Base-by-base conservation (phyloP, 1,139 yeast genomes). In the Suzukiozyma palmioleophila region DNA sequence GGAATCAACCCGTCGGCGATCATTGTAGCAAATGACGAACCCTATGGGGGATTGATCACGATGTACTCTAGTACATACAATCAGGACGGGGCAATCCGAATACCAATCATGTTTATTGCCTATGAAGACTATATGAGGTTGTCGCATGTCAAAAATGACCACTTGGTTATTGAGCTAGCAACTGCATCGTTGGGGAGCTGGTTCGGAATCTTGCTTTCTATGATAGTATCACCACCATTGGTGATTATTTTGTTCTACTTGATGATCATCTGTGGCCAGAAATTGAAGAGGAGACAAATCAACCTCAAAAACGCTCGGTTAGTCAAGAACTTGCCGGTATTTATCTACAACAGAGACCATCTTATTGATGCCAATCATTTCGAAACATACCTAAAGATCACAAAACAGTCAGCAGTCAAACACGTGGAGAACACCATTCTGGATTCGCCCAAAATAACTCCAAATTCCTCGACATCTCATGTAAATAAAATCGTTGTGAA, bases 201-300 rank as follows among this genome's bases (percentile, higher is more conserved):
- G 72, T 43, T 67, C 39, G 67, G 63, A 45, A 50, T 70, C 16
- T 44, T 69, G 14, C 44, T 69, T 12, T 69, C 73, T 34, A 65
- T 70, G 69, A 57, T 69, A 11, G 51, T 70, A 12, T 68, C 74
- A 12, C 77, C 77, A 1, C 76, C 76, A 0, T 49, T 71, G 16
- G 47, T 71, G 38, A 67, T 71, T 22, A 49, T 70, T 11, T 35
- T 65, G 12, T 62, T 67, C 43, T 70, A 69, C 45, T 48, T 62
- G 13, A 38, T 59, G 12, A 58, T 71, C 15, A 55, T 66, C 30
- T 48, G 59, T 24, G 56, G 66, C 16, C 74, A 66, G 44, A 49
- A 52, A 37, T 52, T 56, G 33, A 50, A 64, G 37, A 55, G 51
- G 35, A 51, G 60, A 10, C 65, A 60, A 35, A 53, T 56, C 27